phyloP scores from a whole-genome alignment of 31 red algal species.

The Asparagopsis taxiformis region DNA sequence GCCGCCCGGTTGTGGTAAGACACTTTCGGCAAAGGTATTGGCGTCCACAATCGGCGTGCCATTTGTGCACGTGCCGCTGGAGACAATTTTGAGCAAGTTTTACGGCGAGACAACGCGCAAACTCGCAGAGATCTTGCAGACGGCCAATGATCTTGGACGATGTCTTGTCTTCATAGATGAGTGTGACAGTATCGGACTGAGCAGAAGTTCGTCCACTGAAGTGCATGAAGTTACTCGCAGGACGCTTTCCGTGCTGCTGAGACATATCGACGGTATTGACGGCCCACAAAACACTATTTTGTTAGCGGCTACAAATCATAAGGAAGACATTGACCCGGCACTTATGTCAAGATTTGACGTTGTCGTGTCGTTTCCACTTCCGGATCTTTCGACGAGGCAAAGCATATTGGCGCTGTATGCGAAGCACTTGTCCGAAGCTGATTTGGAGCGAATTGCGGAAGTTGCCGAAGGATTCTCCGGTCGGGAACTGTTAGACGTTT shows the following conservation, averaged over 20 bases:
- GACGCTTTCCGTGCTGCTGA: constrained; percentile 80
- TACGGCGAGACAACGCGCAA: constrained; percentile 87
- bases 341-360: constrained; percentile 92
- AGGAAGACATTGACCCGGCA: constrained; percentile 81
- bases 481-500: constrained; percentile 78
- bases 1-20: constrained; percentile 91
- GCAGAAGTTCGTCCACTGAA: constrained; percentile 50
- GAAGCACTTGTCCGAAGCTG: constrained; percentile 74
- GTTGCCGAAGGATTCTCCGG: constrained; percentile 76
- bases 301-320: constrained; percentile 90
- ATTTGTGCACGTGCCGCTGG: constrained; percentile 83
- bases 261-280: constrained; percentile 88
- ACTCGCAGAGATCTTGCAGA: constrained; percentile 74
- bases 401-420: too few species aligned
- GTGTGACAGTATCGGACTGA: constrained; percentile 83
- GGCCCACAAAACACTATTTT: constrained; percentile 62
- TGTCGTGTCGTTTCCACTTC: constrained; percentile 68
- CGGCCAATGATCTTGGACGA: constrained; percentile 59
- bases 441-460: constrained; percentile 60
- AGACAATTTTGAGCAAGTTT: constrained; percentile 78
- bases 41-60: constrained; percentile 71
- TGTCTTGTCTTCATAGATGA: constrained; percentile 91
- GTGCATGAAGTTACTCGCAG: constrained; percentile 88
- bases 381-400: constrained; percentile 66
- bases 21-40: constrained; percentile 66